Evolutionary conservation across 2,329 filamentous ascomycete genomes (phyloP).

Genomic region (Phyllosticta ampelicida): DNA sequence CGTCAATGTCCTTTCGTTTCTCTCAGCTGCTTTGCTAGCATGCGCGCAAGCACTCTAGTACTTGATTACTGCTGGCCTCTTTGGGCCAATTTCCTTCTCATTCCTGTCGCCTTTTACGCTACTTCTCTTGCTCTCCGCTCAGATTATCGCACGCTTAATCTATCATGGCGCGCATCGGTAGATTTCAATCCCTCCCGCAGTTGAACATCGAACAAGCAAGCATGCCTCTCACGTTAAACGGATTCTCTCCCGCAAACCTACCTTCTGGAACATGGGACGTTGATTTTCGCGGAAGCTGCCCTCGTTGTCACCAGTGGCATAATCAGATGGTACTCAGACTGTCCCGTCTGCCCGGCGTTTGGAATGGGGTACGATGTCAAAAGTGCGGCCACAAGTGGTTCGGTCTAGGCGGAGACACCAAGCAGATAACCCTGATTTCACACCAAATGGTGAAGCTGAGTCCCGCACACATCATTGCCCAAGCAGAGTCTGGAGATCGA

Average conservation of each 20-base stretch:
- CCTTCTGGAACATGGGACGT: constrained; percentile 7
- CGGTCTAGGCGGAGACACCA: constrained; percentile 12
- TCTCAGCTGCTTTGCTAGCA: not conserved
- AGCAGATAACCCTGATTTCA: constrained; percentile 11
- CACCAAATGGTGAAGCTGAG: constrained; percentile 7
- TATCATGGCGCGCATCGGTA: not conserved
- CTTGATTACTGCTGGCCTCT: not conserved
- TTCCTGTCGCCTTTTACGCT: not conserved
- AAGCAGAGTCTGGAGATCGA: not conserved
- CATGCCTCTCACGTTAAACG: not conserved
- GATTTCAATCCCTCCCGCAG: not conserved
- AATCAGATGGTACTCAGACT: constrained; percentile 6
- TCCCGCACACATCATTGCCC: not conserved
- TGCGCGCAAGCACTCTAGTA: not conserved
- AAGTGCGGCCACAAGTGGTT: constrained; percentile 13
- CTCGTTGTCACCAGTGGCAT: constrained; percentile 12
- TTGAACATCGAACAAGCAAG: not conserved
- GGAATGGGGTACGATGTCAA: constrained; percentile 11
- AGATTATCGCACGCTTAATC: not conserved
- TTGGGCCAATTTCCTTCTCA: not conserved
- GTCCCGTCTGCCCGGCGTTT: constrained; percentile 8
- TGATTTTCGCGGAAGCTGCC: constrained; percentile 11
- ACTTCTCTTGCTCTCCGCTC: not conserved
- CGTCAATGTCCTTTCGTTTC: not conserved
- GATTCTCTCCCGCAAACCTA: constrained; percentile 5